Evolutionary conservation across 768 basidiomycete species (phyloP).

Genomic region (Hericium rajendrae): DNA sequence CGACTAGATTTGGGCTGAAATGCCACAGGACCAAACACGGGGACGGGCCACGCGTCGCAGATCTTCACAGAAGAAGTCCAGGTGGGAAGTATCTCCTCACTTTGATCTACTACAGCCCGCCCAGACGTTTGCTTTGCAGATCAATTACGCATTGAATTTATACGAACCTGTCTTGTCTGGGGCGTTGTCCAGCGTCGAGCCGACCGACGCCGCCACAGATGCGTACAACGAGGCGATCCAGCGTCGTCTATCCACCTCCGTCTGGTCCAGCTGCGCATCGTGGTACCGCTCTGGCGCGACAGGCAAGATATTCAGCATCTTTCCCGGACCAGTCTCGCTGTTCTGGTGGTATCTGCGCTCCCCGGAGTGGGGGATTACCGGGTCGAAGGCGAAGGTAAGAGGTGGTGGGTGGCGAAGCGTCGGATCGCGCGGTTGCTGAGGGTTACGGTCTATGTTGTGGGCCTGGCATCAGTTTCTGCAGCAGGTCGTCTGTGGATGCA

Average conservation of each 20-base stretch:
- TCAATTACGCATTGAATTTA: background rate
- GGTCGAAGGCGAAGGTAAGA: background rate
- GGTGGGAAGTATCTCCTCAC: background rate
- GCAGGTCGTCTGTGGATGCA: too few relatives aligned
- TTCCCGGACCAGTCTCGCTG: constrained; percentile 8
- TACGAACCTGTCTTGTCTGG: background rate
- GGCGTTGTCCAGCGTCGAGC: constrained; percentile 5
- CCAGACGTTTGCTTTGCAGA: background rate
- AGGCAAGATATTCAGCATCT: constrained; percentile 3
- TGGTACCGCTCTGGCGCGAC: constrained; percentile 8
- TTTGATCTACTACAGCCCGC: too few relatives aligned
- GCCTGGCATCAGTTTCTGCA: too few relatives aligned
- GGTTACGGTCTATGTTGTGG: too few relatives aligned
- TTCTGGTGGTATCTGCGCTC: constrained; percentile 9
- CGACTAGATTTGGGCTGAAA: background rate
- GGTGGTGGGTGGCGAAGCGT: too few relatives aligned
- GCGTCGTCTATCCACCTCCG: constrained; percentile 1
- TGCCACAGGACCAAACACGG: constrained; percentile 15
- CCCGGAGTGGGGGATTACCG: constrained; percentile 5
- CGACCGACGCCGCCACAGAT: constrained; percentile 11
- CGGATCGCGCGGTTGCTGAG: too few relatives aligned
- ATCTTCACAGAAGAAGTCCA: constrained; percentile 16
- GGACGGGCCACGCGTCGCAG: constrained; percentile 14
- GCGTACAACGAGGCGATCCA: constrained; percentile 8
- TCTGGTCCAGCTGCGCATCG: constrained; percentile 7